These are phyloP conservation scores for Carex myosuroides DNA, from an alignment of 176 grass and related monocot genomes.

Conservation along the genomic window DNA sequence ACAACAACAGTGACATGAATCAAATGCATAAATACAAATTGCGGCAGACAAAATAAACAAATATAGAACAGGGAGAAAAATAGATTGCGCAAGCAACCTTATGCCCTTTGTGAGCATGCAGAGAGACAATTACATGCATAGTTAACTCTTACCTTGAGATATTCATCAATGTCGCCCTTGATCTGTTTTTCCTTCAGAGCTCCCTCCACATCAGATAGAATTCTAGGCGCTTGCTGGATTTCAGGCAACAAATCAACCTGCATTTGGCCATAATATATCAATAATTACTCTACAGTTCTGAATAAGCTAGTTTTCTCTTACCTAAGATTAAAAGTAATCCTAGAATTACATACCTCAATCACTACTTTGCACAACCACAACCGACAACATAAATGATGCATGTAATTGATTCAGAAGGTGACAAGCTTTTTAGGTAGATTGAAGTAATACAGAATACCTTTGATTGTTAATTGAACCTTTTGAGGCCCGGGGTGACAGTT, in stretches of 20 bases:
- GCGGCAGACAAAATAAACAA: not conserved
- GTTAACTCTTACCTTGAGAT: constrained; percentile 62
- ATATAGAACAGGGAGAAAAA: too few species aligned
- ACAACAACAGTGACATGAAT: too few species aligned
- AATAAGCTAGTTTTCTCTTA: not conserved
- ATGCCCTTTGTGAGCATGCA: too few species aligned
- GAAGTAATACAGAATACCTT: not conserved
- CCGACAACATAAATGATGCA: not conserved
- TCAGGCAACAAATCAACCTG: constrained; percentile 97
- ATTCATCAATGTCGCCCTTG: constrained; percentile 82
- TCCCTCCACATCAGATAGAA: constrained; percentile 86
- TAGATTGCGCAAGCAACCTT: too few species aligned
- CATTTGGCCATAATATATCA: constrained; percentile 20
- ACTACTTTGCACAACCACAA: not conserved
- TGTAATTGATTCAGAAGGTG: not conserved
- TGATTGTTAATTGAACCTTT: not conserved
- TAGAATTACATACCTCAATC: not conserved
- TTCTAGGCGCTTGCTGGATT: constrained; percentile 69
- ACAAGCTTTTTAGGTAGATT: not conserved
- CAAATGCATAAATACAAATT: too few species aligned
- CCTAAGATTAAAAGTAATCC: not conserved
- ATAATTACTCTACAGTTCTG: not conserved
- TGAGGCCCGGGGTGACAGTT: not conserved
- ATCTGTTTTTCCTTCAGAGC: constrained; percentile 82
- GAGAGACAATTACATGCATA: not conserved